These are phyloP conservation scores for Petunia hybrid DNA, from an alignment of 305 asterid genomes.

Conservation along the genomic window DNA sequence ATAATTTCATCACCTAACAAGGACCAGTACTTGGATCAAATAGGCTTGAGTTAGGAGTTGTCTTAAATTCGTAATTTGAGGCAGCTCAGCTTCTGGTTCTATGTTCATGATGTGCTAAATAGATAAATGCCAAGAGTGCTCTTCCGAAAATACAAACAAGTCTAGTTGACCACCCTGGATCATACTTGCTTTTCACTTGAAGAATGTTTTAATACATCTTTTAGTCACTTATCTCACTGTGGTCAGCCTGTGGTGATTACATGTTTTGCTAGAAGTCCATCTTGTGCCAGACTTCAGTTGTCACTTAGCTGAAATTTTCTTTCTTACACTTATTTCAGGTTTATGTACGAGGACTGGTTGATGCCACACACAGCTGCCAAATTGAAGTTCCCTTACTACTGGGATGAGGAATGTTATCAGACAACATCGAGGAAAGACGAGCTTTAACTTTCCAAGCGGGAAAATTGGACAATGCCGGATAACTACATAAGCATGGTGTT, in stretches of 20 bases:
- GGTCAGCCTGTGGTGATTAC: not conserved
- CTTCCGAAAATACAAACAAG: constrained; percentile 4
- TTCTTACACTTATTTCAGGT: constrained; percentile 55
- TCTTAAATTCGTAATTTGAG: not conserved
- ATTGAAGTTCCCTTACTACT: constrained; percentile 74
- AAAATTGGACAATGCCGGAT: not conserved
- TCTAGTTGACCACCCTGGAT: not conserved
- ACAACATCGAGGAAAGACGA: constrained; percentile 60
- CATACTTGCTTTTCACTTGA: not conserved
- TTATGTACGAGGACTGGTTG: constrained; percentile 80
- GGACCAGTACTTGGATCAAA: constrained; percentile 10
- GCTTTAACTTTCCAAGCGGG: constrained; percentile 49
- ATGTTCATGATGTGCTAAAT: not conserved
- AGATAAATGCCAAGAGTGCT: not conserved
- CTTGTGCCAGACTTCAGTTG: not conserved
- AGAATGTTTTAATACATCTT: not conserved
- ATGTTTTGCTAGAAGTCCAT: not conserved
- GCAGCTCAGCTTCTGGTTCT: not conserved
- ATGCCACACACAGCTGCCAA: constrained; percentile 94
- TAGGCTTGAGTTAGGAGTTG: constrained; percentile 3
- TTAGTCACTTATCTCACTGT: constrained; percentile 8
- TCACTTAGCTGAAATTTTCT: not conserved
- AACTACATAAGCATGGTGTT: constrained; percentile 16
- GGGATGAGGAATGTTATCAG: constrained; percentile 78
- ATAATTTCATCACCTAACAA: constrained; percentile 21